Percentiles rank a stretch among this genome's conserved stretches.
phyloP scores from a whole-genome alignment of 768 basidiomycete genomes.

The Podaxis sp. region DNA sequence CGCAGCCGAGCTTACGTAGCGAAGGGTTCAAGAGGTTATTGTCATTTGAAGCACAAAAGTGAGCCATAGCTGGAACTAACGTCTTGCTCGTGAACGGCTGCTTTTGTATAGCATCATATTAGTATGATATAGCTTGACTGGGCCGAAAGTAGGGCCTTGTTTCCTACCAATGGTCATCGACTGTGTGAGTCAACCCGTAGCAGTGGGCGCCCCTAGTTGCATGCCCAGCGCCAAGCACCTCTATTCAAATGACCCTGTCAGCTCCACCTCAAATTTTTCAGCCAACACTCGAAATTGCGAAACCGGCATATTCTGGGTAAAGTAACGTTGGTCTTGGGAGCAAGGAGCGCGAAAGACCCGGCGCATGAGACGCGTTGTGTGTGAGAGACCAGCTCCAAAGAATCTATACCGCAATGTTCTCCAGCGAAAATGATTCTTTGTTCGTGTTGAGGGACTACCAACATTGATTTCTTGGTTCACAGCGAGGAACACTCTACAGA shows the following conservation, averaged over 20 bases:
- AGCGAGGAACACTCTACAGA: conserved; percentile 23
- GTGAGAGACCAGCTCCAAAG: neutral
- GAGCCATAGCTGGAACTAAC: too few species aligned
- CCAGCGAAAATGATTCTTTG: neutral
- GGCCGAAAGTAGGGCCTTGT: too few species aligned
- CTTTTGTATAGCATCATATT: too few species aligned
- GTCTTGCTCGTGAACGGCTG: too few species aligned
- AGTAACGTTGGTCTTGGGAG: neutral
- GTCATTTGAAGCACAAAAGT: neutral
- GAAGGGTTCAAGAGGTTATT: neutral
- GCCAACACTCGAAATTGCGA: neutral
- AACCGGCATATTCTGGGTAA: neutral
- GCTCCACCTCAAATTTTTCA: neutral
- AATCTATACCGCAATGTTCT: neutral
- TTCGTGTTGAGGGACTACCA: neutral
- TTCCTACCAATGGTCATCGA: too few species aligned
- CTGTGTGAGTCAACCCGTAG: too few species aligned
- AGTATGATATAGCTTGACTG: too few species aligned
- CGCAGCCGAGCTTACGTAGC: neutral
- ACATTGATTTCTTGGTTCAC: neutral
- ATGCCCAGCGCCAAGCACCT: neutral
- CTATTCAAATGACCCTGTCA: neutral
- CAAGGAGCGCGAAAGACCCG: neutral
- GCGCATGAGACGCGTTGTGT: neutral
- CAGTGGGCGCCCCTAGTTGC: too few species aligned